Base-by-base conservation (phyloP, 225 moss, liverwort and hornwort genomes). In the Bryoerythrophyllum caledonicum region DNA sequence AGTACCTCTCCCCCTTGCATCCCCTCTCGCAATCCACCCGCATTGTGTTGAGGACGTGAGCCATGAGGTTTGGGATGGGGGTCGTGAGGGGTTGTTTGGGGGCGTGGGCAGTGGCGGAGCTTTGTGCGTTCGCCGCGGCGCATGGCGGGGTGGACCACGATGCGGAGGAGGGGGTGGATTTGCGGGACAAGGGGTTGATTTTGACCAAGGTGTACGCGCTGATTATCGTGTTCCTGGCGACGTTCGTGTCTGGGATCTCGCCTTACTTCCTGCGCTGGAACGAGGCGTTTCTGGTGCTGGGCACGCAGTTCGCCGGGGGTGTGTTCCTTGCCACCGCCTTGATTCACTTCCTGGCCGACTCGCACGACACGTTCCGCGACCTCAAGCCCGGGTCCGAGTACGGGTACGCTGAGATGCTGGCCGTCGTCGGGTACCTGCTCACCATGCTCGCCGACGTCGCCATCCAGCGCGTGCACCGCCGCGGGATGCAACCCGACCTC, bases 311-410 rank as follows among this genome's bases (percentile, higher is more conserved):
- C 35, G 94, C 94, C 1, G 91, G 83, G 9, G 94, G 96, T 0
- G 90, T 97, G 60, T 97, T 97, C 73, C 72, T 97, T 60, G 90
- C 92, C 11, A 94, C 96, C 0, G 90, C 96, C 1, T 73, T 96
- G 87, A 88, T 97, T 23, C 96, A 97, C 65, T 97, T 97, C 72
- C 83, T 97, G 26, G 66, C 80, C 0, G 90, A 89, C 70, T 83
- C 92, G 40, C 88, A 92, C 30, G 60, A 75, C 1, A 82, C 87
- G 5, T 97, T 97, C 44, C 15, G 32, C 14, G 35, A 13, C 0
- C 76, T 81, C n/a, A 83, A 74, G 10, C 71, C 85, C 7, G 65
- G 56, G 0, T 32, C 77, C 14, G 2, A 11, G 1, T 94, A 96
- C 20, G 85, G 89, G 15, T 97, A 87, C 63, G 84, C 90, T 17